These are phyloP conservation scores for Botryotinia convoluta DNA, from an alignment of 2,329 filamentous ascomycete genomes.

Conservation along the genomic window DNA sequence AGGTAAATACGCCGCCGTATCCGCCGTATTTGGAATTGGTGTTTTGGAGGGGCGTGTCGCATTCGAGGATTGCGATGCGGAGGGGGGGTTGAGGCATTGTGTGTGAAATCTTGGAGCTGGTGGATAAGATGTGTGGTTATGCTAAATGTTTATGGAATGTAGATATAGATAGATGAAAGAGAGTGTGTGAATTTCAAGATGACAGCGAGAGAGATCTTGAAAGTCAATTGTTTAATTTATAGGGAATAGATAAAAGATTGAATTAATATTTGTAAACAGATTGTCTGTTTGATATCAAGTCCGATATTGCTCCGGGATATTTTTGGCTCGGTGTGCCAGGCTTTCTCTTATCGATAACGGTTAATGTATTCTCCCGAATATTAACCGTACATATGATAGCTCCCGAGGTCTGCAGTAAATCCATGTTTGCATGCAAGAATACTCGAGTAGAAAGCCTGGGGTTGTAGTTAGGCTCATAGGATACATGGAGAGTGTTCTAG, in stretches of 20 bases:
- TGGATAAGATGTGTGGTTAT: background rate
- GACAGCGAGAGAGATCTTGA: slow-evolving; percentile 9
- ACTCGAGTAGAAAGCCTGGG: background rate
- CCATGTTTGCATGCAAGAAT: background rate
- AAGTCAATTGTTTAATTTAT: background rate
- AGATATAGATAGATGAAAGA: background rate
- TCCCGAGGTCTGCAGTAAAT: background rate
- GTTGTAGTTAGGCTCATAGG: too few species aligned
- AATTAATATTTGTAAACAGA: slow-evolving; percentile 8
- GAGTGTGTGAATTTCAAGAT: background rate
- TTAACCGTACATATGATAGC: background rate
- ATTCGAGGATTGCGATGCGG: slow-evolving; percentile 76
- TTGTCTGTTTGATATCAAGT: background rate
- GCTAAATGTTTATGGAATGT: too few species aligned
- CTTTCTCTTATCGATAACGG: slow-evolving; percentile 3
- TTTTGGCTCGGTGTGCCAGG: background rate
- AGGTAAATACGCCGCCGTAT: slow-evolving; percentile 70
- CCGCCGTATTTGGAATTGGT: slow-evolving; percentile 63
- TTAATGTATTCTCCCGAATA: background rate
- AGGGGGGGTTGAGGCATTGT: slow-evolving; percentile 36
- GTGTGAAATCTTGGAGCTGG: too few species aligned
- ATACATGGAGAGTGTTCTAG: background rate
- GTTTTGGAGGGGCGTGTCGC: slow-evolving; percentile 70
- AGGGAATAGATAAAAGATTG: background rate
- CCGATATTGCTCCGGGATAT: slow-evolving; percentile 2